Conservation (phyloP, 306 rosid species). For the Senna tora region DNA sequence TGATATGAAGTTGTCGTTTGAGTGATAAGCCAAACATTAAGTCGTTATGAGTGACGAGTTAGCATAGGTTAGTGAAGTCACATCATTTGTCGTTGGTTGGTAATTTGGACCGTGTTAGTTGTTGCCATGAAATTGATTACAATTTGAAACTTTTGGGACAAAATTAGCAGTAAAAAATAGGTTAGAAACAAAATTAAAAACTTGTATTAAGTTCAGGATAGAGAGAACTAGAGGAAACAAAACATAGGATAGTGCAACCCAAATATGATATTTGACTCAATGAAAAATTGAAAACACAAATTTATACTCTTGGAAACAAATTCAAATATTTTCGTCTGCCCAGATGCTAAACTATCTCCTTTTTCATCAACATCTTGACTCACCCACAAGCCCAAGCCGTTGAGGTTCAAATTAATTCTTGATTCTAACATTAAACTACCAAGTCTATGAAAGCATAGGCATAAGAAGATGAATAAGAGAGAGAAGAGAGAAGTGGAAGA, state of each 20-base stretch:
- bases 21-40: too few species aligned
- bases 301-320: background rate
- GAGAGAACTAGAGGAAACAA: background rate
- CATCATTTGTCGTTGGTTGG: too few species aligned
- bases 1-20: too few species aligned
- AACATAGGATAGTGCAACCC: background rate
- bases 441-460: background rate
- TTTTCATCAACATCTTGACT: background rate
- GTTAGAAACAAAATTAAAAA: too few species aligned
- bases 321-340: background rate
- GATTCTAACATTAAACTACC: background rate
- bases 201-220: too few species aligned
- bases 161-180: too few species aligned
- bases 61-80: too few species aligned
- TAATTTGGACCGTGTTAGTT: too few species aligned
- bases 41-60: too few species aligned
- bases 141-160: too few species aligned
- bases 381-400: background rate
- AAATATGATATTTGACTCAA: background rate
- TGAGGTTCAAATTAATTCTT: background rate
- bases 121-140: too few species aligned
- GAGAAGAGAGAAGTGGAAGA: background rate
- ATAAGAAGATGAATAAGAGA: background rate
- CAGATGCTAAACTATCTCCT: background rate
- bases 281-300: background rate